Evolutionary conservation across 2,329 filamentous ascomycete genomes (phyloP), one percentile per base, ranked within the genome.

Genomic region (Pleurostoma richardsiae): DNA sequence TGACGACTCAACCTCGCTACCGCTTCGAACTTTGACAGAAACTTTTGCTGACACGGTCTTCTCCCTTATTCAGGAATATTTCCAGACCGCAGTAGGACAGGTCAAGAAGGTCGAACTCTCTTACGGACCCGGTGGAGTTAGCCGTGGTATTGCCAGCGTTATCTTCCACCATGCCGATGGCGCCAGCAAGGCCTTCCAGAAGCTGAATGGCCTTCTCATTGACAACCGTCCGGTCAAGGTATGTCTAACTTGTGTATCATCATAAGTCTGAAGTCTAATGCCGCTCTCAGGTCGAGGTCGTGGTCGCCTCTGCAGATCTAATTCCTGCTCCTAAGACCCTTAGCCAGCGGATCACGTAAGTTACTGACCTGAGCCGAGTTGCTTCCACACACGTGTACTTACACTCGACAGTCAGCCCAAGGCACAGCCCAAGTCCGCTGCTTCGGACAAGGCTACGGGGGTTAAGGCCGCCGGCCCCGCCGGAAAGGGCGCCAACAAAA

Each of bases 171-270:
- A 89, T 61, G 71, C 85, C 29, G 89, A 90, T 56, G 88, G 87
- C 54, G 94, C 92, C 55, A 82, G 82, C 63, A 89, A 90, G 70
- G 94, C 94, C 51, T 88, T 90, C 58, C 79, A 85, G 60, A 82
- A 86, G 53, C 76, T 95, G 57, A 95, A 99, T 60, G 90, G 90
- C 52, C 81, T 96, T 49, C 82, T 94, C 46, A 90, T 99, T 50
- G 94, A 99, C 69, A 85, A 85, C 61, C 83, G 84, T 56, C 88
- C 90, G 29, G 92, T 99, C 74, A 96, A 92, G 83, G 90, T 91
- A 72, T 61, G 72, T 54, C 10, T n/a, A 4, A 26, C 10, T 4
- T 29, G 2, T 33, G 10, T 27, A n/a, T 5, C 44, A 11, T 29
- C 7, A 33, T 8, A 4, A n/a, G 33, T 28, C 10, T 27, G 29